phyloP scores from a whole-genome alignment of 2,329 filamentous ascomycete species.

The Ophiosphaerella herpotricha region DNA sequence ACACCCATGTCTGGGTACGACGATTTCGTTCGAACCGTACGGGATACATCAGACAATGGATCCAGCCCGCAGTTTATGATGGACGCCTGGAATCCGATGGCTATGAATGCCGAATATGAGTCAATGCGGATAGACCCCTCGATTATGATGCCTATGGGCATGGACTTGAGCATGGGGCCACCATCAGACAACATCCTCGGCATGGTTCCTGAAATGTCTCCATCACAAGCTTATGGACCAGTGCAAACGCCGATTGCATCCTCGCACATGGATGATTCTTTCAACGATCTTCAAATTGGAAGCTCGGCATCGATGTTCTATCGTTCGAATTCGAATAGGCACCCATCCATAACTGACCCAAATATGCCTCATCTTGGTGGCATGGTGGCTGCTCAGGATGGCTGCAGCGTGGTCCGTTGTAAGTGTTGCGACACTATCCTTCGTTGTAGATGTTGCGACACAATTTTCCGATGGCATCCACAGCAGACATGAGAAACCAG shows the following conservation, averaged over 20 bases:
- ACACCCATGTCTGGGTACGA: constrained; percentile 54
- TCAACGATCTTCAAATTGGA: constrained; percentile 53
- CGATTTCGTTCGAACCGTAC: constrained; percentile 48
- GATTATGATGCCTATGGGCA: constrained; percentile 51
- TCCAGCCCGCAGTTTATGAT: constrained; percentile 55
- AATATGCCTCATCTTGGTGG: constrained; percentile 52
- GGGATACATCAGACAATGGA: constrained; percentile 48
- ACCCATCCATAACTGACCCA: constrained; percentile 46
- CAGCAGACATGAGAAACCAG: constrained; percentile 56
- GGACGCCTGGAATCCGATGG: constrained; percentile 54
- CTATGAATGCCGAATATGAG: constrained; percentile 52
- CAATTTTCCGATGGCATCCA: constrained; percentile 61
- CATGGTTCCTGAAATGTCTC: constrained; percentile 52
- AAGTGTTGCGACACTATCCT: constrained; percentile 40
- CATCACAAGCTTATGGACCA: constrained; percentile 43
- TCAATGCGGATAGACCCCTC: constrained; percentile 51
- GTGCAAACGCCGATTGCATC: constrained; percentile 54
- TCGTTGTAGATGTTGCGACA: constrained; percentile 56
- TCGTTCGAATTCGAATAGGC: constrained; percentile 44
- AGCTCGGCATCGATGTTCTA: constrained; percentile 50
- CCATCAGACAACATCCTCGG: constrained; percentile 49
- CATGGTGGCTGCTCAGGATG: constrained; percentile 56
- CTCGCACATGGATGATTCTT: constrained; percentile 52
- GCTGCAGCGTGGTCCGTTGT: constrained; percentile 59
- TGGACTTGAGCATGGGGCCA: constrained; percentile 50